Percentiles rank a stretch among this genome's conserved stretches.
phyloP scores from a whole-genome alignment of 192 early-diverging fungal genomes.

The Podila verticillata region DNA sequence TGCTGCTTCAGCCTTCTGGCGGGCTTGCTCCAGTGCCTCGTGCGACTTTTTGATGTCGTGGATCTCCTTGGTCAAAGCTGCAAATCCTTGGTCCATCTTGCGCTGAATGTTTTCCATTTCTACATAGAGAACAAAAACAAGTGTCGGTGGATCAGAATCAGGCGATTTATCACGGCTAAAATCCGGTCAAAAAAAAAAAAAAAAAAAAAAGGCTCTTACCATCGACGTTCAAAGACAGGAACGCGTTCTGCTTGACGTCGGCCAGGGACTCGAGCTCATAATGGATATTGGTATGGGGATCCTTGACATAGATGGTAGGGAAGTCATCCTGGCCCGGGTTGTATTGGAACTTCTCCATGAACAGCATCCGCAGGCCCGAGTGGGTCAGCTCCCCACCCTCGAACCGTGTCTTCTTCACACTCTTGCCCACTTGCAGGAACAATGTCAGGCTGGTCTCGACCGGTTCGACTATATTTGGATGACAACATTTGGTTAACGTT shows the following conservation, averaged over 20 bases:
- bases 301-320: slow-evolving; percentile 72
- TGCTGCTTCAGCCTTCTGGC: slow-evolving; percentile 27
- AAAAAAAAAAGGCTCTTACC: slow-evolving; percentile 35
- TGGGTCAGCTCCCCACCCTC: slow-evolving; percentile 62
- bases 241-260: slow-evolving; percentile 65
- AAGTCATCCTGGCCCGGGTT: slow-evolving; percentile 67
- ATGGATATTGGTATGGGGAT: slow-evolving; percentile 54
- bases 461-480: not conserved
- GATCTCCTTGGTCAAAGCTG: slow-evolving; percentile 49
- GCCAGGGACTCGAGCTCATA: slow-evolving; percentile 72
- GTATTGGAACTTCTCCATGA: slow-evolving; percentile 73
- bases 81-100: slow-evolving; percentile 54
- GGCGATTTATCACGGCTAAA: not conserved
- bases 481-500: not conserved
- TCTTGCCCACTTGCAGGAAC: slow-evolving; percentile 69
- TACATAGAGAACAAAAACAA: slow-evolving; percentile 15
- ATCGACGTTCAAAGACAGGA: slow-evolving; percentile 56
- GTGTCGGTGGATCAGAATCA: slow-evolving; percentile 4
- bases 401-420: slow-evolving; percentile 61
- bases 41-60: slow-evolving; percentile 53
- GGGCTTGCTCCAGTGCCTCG: slow-evolving; percentile 19
- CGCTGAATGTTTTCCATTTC: slow-evolving; percentile 57
- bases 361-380: slow-evolving; percentile 67
- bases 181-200: not conserved
- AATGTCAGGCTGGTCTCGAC: slow-evolving; percentile 38